Conservation (phyloP, 768 basidiomycete species). For the Kwoniella heveanensis region DNA sequence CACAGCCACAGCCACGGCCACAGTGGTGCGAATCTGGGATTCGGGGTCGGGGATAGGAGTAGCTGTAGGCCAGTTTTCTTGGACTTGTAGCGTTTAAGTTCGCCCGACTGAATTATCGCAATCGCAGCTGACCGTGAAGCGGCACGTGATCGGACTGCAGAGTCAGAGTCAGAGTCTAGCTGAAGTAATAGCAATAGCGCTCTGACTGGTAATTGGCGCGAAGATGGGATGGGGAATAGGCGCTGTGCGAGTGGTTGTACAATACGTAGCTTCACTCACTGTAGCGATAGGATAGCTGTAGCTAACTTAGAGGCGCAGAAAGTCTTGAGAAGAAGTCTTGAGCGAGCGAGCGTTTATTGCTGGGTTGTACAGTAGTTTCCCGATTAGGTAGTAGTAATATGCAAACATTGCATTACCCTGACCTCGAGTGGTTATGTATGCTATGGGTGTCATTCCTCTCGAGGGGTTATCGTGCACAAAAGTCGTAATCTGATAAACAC, state of each 20-base stretch:
- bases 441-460: no score
- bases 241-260: neutral
- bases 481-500: conserved; percentile 2
- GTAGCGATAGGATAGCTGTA: no score
- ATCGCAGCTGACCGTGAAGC: neutral
- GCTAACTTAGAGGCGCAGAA: no score
- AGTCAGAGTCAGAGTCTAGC: no score
- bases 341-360: conserved; percentile 1
- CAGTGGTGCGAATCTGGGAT: no score
- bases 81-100: no score
- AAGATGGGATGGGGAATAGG: no score
- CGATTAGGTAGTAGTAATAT: neutral
- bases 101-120: neutral
- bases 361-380: neutral
- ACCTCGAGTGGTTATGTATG: neutral
- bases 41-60: neutral
- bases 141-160: neutral
- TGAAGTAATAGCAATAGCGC: no score
- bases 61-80: no score
- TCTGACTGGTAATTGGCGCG: neutral
- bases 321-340: no score
- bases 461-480: neutral
- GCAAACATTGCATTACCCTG: neutral
- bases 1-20: no score
- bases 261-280: no score